These are phyloP conservation scores for Gossypium bickii DNA, from an alignment of 345 rosid genomes.

Conservation along the genomic window DNA sequence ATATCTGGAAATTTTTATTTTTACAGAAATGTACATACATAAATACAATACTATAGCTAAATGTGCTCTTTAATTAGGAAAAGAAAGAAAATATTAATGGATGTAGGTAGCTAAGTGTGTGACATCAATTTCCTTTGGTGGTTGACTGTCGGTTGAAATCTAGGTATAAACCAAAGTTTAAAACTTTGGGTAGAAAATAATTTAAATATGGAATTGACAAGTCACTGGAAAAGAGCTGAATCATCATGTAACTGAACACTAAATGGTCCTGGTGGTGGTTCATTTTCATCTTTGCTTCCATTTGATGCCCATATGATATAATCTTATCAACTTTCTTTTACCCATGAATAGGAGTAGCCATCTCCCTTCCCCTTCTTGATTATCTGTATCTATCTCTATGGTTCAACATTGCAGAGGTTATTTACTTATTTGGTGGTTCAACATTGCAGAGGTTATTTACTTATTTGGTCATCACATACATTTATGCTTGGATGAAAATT, in stretches of 20 bases:
- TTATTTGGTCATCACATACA: too few species aligned
- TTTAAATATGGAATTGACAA: neutral
- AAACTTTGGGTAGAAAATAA: too few species aligned
- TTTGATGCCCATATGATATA: constrained; percentile 2
- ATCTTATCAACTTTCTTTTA: neutral
- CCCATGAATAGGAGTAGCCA: constrained; percentile 10
- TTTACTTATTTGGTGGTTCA: too few species aligned
- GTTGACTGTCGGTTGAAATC: neutral
- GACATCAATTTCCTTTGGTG: neutral
- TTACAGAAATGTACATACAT: too few species aligned
- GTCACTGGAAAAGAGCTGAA: neutral
- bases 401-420: too few species aligned
- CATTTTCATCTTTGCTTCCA: neutral
- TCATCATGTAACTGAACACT: neutral
- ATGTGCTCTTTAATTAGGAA: neutral
- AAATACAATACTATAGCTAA: too few species aligned
- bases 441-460: too few species aligned
- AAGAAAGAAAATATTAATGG: neutral
- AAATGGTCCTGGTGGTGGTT: neutral
- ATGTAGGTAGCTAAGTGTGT: neutral
- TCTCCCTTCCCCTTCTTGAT: neutral
- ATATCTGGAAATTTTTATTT: too few species aligned
- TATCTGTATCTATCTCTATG: neutral
- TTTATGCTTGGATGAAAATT: too few species aligned
- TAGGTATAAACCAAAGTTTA: neutral